These are phyloP conservation scores for Eimeria maxima DNA, from an alignment of 169 alveolate genomes.

Conservation along the genomic window DNA sequence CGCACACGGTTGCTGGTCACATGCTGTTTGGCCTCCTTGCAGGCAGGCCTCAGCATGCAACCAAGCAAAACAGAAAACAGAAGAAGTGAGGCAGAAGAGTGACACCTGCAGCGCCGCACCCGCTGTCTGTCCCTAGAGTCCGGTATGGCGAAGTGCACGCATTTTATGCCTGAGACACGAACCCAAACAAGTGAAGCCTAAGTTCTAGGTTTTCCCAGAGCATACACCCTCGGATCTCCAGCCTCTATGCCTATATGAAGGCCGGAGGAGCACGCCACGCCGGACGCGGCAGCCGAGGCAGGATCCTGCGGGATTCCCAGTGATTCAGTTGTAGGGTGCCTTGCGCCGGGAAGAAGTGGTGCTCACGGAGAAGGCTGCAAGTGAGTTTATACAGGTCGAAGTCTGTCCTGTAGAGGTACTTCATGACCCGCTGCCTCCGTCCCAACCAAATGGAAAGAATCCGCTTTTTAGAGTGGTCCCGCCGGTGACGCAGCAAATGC, in stretches of 20 bases:
- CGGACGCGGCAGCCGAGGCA: not conserved
- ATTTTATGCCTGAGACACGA: conserved; percentile 88
- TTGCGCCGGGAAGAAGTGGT: not conserved
- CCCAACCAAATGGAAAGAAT: conserved; percentile 91
- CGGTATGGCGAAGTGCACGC: conserved; percentile 92
- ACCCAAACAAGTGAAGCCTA: not conserved
- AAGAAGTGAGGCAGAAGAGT: not conserved
- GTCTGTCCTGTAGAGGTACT: conserved; percentile 91
- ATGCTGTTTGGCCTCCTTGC: not conserved
- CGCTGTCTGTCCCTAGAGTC: conserved; percentile 92
- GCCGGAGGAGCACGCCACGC: not conserved
- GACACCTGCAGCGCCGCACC: conserved; percentile 67
- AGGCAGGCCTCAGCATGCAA: not conserved
- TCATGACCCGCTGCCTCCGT: conserved; percentile 91
- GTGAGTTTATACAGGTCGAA: conserved; percentile 89
- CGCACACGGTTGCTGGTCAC: not conserved
- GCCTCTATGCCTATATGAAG: not conserved
- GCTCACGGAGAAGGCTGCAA: conserved; percentile 88
- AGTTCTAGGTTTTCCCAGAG: not conserved
- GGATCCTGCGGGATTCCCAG: not conserved
- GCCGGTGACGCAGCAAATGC: conserved; percentile 89
- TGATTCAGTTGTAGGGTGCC: not conserved
- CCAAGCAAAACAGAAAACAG: not conserved
- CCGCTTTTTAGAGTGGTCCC: conserved; percentile 91
- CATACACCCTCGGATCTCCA: not conserved